Conservation (phyloP, 176 grass and related monocot species). For the Themeda triandra region DNA sequence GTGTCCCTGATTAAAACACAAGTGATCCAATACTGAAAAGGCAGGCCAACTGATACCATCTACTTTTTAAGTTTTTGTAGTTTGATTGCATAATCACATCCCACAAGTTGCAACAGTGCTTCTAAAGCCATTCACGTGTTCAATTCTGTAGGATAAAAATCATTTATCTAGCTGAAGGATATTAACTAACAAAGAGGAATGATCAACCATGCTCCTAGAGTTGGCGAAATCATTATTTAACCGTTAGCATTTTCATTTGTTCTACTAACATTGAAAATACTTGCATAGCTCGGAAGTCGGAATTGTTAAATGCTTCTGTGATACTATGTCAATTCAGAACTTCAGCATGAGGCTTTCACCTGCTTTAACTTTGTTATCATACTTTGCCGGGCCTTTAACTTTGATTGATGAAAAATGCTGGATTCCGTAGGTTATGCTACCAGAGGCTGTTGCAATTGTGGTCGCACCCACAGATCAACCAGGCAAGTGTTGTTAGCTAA, state of each 20-base stretch:
- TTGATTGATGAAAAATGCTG: neutral
- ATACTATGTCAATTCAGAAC: neutral
- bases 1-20: neutral
- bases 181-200: neutral
- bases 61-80: neutral
- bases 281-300: conserved; percentile 5
- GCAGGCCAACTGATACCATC: neutral
- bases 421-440: conserved; percentile 81
- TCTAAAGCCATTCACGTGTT: neutral
- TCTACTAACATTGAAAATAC: neutral
- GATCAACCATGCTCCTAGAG: neutral
- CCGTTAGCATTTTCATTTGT: neutral
- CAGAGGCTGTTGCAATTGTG: conserved; percentile 89
- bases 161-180: neutral
- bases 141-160: neutral
- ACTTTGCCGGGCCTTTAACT: neutral
- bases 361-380: neutral
- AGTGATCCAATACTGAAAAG: neutral
- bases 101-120: neutral
- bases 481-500: conserved; percentile 47
- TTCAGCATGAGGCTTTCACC: neutral
- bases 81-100: neutral
- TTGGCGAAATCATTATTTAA: neutral
- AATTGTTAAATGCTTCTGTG: neutral
- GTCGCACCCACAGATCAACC: conserved; percentile 86